Percentiles rank a stretch among this genome's conserved stretches.
These are phyloP conservation scores for Styphnolobium japonicum DNA, from an alignment of 306 rosid genomes.

Conservation along the genomic window DNA sequence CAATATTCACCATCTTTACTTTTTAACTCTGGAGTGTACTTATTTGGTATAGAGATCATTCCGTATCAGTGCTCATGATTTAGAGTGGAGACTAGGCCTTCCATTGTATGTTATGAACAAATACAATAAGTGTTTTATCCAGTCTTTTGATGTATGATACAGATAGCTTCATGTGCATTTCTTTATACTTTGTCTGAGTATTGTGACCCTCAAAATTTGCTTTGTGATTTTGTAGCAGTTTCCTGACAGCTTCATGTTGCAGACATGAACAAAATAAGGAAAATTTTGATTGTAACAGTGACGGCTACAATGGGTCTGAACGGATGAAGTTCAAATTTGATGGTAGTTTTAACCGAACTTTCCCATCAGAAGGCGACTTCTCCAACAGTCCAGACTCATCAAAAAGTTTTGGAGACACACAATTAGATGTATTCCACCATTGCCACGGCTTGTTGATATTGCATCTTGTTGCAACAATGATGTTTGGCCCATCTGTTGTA, in stretches of 20 bases:
- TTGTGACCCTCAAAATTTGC: constrained; percentile 37
- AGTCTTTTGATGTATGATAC: not conserved
- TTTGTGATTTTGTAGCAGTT: constrained; percentile 63
- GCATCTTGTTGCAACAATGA: constrained; percentile 71
- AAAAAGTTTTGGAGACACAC: constrained; percentile 79
- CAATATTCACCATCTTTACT: not conserved
- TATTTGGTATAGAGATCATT: not conserved
- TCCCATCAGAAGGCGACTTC: constrained; percentile 45
- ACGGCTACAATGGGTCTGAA: constrained; percentile 39
- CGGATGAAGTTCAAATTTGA: constrained; percentile 47
- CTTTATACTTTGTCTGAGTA: not conserved
- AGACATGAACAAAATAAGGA: constrained; percentile 53
- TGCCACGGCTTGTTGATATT: constrained; percentile 81
- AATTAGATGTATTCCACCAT: constrained; percentile 83
- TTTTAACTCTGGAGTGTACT: not conserved
- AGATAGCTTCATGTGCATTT: not conserved
- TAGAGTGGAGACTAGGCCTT: not conserved
- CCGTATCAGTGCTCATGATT: not conserved
- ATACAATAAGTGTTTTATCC: not conserved
- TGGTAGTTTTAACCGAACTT: constrained; percentile 49
- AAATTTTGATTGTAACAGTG: constrained; percentile 38
- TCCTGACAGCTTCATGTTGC: constrained; percentile 83
- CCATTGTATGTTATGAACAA: not conserved
- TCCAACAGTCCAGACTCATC: constrained; percentile 64
- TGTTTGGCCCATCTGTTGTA: constrained; percentile 86